Evolutionary conservation across 2,329 filamentous ascomycete genomes (phyloP).

Genomic region (Pseudohalonectria lignicola): DNA sequence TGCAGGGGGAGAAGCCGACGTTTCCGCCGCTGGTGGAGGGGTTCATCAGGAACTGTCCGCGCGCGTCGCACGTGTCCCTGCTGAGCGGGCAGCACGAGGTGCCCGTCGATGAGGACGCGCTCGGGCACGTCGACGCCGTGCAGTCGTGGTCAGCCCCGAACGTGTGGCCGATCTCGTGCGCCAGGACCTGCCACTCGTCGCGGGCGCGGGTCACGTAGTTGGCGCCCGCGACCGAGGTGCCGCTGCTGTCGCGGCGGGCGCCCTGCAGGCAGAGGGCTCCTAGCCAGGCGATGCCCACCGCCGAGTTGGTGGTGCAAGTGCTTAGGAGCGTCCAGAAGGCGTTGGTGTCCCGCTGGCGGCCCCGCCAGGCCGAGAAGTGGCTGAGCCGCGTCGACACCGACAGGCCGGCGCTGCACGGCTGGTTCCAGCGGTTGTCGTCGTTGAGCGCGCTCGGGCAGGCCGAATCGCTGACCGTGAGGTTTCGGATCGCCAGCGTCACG

Average conservation of each 20-base stretch:
- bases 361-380: constrained; percentile 82
- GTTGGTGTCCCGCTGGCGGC: constrained; percentile 55
- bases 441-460: constrained; percentile 59
- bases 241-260: constrained; percentile 40
- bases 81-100: constrained; percentile 73
- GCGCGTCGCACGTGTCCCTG: constrained; percentile 57
- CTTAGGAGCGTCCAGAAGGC: constrained; percentile 90
- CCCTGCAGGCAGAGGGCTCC: constrained; percentile 68
- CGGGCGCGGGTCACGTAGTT: constrained; percentile 81
- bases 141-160: constrained; percentile 97
- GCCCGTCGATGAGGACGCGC: constrained; percentile 40
- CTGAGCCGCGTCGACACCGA: constrained; percentile 71
- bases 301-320: constrained; percentile 68
- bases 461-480: constrained; percentile 65
- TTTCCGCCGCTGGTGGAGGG: constrained; percentile 69
- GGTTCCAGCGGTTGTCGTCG: constrained; percentile 69
- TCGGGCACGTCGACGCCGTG: constrained; percentile 49
- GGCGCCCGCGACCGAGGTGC: constrained; percentile 57
- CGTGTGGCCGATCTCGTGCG: constrained; percentile 87
- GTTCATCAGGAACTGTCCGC: constrained; percentile 83
- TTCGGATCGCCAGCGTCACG: constrained; percentile 81
- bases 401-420: constrained; percentile 51
- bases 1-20: constrained; percentile 74
- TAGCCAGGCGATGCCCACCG: constrained; percentile 88
- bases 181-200: constrained; percentile 90